Evolutionary conservation across 768 basidiomycete genomes (phyloP), one percentile per base, ranked within the genome.

Genomic region (Lyophyllum shimeji): DNA sequence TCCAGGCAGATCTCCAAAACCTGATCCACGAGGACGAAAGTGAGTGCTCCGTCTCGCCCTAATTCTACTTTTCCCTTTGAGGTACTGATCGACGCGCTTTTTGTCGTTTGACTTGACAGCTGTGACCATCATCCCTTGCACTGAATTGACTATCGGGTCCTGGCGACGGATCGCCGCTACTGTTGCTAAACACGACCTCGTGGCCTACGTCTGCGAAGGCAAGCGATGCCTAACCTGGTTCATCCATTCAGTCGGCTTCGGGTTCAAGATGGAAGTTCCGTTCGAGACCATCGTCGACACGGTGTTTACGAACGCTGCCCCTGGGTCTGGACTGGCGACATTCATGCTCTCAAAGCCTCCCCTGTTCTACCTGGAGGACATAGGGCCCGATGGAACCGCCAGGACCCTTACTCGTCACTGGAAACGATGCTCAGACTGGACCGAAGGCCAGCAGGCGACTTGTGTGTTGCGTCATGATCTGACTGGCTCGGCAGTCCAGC

Each of bases 251-350:
- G 77, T 73, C 0, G 89, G 87, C 20, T 80, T 80, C 59, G 82
- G 87, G 18, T 93, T 92, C 78, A 93, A 93, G 70, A 93, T 93
- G 87, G 88, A 90, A 58, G 78, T 93, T 17, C 82, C 89, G 4
- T 90, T 88, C 70, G 76, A 82, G 53, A 77, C 70, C 56, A 85
- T 93, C 58, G 60, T 77, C 18, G 76, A 84, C 27, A 79, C 83
- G 4, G 78, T 82, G 50, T 85, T 89, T 68, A 71, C 76, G 23
- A 77, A 82, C 53, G 69, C 76, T 27, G 71, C 80, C 17, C 80
- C 83, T 12, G 83, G 82, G 27, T 75, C 79, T 7, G 88, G 80
- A 29, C 73, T 81, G 7, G 86, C 84, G 7, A 77, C 84, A 0
- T 84, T 93, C 65, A 63, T 76, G 18, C 79, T 93, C 31, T 82